Conservation (phyloP, 306 rosid species). For the Psophocarpus tetragonolobus region DNA sequence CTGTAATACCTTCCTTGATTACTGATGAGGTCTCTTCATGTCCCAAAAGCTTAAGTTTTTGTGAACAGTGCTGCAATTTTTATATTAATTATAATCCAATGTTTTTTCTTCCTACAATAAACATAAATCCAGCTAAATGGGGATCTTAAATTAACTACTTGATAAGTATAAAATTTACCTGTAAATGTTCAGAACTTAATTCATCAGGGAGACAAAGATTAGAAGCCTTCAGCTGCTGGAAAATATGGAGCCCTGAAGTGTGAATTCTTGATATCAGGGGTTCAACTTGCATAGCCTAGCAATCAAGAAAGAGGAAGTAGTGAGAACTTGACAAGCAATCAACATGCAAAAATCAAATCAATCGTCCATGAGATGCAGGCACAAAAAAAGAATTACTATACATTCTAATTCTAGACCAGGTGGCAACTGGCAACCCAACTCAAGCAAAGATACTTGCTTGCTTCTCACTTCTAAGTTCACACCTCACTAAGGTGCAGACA, state of each 20-base stretch:
- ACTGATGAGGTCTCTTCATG: constrained; percentile 55
- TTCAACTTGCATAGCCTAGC: constrained; percentile 76
- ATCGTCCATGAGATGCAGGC: constrained; percentile 23
- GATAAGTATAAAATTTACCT: constrained; percentile 52
- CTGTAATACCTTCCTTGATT: constrained; percentile 60
- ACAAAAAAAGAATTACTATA: constrained; percentile 18
- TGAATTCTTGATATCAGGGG: constrained; percentile 58
- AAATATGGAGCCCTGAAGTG: constrained; percentile 53
- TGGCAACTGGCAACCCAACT: constrained; percentile 20
- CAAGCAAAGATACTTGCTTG: neutral
- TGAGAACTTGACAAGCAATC: constrained; percentile 30
- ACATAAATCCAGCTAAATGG: constrained; percentile 14
- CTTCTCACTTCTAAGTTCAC: constrained; percentile 10
- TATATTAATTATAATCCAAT: constrained; percentile 33
- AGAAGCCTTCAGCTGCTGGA: constrained; percentile 64
- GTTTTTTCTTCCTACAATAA: constrained; percentile 17
- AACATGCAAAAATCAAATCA: constrained; percentile 17
- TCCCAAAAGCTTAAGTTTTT: constrained; percentile 71
- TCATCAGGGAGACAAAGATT: constrained; percentile 53
- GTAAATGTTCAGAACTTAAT: constrained; percentile 58
- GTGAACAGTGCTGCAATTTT: constrained; percentile 64
- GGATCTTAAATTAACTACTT: neutral
- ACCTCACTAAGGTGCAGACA: neutral
- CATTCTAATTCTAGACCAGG: constrained; percentile 22
- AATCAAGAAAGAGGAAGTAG: constrained; percentile 37